Conservation (phyloP, 176 grass and related monocot species). For the bread wheat (Triticum aestivum) region DNA sequence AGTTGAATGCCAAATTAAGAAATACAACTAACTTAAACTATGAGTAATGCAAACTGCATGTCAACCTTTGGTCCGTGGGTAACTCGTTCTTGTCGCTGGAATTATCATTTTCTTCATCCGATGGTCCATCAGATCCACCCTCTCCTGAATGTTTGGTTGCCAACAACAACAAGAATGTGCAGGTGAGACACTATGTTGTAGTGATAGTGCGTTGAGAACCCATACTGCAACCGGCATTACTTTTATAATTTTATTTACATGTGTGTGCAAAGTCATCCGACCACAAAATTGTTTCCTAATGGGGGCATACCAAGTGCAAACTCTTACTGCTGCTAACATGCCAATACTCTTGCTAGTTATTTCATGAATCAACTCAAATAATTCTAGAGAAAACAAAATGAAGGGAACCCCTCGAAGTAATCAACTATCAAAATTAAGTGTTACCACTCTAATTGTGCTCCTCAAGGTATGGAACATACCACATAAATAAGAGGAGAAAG, state of each 20-base stretch:
- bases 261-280: neutral
- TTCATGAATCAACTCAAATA: neutral
- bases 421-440: neutral
- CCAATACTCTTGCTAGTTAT: slow-evolving; percentile 10
- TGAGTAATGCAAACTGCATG: slow-evolving; percentile 37
- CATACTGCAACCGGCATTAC: neutral
- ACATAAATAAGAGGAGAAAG: neutral
- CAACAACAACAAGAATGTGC: slow-evolving; percentile 42
- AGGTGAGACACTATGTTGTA: slow-evolving; percentile 33
- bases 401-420: neutral
- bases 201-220: slow-evolving; percentile 32
- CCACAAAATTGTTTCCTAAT: neutral
- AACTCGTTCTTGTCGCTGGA: slow-evolving; percentile 52
- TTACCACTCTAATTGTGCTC: neutral
- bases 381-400: neutral
- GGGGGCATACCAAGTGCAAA: neutral
- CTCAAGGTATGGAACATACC: neutral
- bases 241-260: slow-evolving; percentile 5
- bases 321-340: neutral
- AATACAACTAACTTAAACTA: slow-evolving; percentile 33
- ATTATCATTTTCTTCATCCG: slow-evolving; percentile 49
- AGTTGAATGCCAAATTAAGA: neutral
- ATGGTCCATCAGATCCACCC: slow-evolving; percentile 57
- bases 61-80: slow-evolving; percentile 45
- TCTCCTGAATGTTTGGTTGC: slow-evolving; percentile 51